Evolutionary conservation across 257 asterid genomes (phyloP), one percentile per base, ranked within the genome.

Genomic region (Lavandula angustifolia): DNA sequence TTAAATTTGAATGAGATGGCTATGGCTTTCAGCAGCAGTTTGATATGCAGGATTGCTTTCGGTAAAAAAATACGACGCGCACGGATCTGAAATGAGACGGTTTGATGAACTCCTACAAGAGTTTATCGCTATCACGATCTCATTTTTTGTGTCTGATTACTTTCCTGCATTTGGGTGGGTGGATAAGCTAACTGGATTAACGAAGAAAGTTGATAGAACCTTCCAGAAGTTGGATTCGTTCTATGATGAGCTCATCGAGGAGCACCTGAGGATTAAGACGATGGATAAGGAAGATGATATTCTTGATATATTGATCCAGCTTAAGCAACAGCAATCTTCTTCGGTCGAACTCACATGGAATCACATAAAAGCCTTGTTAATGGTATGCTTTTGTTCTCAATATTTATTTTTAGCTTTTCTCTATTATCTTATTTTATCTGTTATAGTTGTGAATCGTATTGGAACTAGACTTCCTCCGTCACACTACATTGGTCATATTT

Each of bases 231-330:
- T 69, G n/a, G 72, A 75, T 27, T 16, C 12, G 10, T 74, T 74
- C 48, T 74, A 74, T 31, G 51, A 68, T 38, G 79, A 74, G 14
- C 27, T 22, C 27, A 22, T 22, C n/a, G n/a, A n/a, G n/a, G n/a
- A n/a, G n/a, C n/a, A n/a, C n/a, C n/a, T n/a, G n/a, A n/a, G n/a
- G 27, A 22, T 17, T 31, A 69, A 62, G 9, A 37, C 9, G 9
- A 5, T 0, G 54, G 42, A 60, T 12, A 47, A 6, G 32, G 41
- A 37, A 8, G 68, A 66, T 2, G 73, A 75, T 35, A 35, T 75
- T 0, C 54, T 75, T 44, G 76, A 75, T 64, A 2, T 75, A 6
- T 69, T 75, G 42, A 63, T 75, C 22, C 33, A 53, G 46, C 54
- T 58, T 18, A 64, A 37, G 18, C n/a, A n/a, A n/a, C n/a, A n/a